Conservation (phyloP, 2,329 filamentous ascomycete genomes). For the Aspergillus felis region DNA sequence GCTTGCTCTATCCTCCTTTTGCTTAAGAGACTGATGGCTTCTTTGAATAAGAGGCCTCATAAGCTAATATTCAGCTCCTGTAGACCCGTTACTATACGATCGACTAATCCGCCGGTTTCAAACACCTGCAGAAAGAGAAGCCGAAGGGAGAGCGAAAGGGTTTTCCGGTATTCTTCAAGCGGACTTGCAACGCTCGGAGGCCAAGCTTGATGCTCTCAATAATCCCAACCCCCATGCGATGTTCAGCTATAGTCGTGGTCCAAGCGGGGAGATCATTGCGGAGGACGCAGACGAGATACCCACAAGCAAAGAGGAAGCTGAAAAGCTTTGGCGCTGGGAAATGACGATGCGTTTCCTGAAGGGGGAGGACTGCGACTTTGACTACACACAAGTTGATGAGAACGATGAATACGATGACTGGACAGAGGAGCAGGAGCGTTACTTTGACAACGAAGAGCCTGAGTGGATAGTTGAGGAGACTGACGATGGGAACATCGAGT, state of each 20-base stretch:
- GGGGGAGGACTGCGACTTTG: constrained; percentile 73
- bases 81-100: constrained; percentile 79
- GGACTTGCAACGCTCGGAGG: constrained; percentile 71
- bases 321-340: constrained; percentile 65
- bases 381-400: constrained; percentile 67
- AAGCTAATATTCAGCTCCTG: constrained; percentile 26
- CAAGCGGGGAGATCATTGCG: constrained; percentile 53
- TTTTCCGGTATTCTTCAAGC: constrained; percentile 76
- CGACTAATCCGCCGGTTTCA: constrained; percentile 74
- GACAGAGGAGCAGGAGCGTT: constrained; percentile 65
- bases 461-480: constrained; percentile 55
- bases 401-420: constrained; percentile 68
- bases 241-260: constrained; percentile 49
- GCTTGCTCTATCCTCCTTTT: constrained; percentile 30
- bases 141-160: constrained; percentile 68
- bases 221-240: constrained; percentile 50
- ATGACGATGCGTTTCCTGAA: constrained; percentile 70
- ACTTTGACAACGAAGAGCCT: constrained; percentile 76
- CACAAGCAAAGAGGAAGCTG: constrained; percentile 61
- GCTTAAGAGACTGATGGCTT: constrained; percentile 13
- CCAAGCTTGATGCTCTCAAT: constrained; percentile 63
- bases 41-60: constrained; percentile 5
- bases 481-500: constrained; percentile 27
- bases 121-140: constrained; percentile 66
- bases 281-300: constrained; percentile 58